Conservation (phyloP, 2,329 filamentous ascomycete genomes). For the Tolypocladium amazonense region DNA sequence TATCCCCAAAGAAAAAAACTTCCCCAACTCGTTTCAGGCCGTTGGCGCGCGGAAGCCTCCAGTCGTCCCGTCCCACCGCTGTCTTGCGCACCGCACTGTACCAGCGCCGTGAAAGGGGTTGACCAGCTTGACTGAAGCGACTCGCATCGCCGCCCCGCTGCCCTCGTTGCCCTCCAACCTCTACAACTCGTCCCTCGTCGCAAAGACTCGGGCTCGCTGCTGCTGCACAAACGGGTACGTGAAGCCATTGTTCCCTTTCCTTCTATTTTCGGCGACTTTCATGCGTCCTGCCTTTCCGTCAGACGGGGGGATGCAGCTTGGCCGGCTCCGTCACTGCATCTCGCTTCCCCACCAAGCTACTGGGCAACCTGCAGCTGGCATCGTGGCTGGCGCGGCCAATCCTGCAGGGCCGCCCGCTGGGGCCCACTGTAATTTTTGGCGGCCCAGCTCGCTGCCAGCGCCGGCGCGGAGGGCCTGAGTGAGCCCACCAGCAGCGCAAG, state of each 20-base stretch:
- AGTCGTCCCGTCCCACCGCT: background rate
- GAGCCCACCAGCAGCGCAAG: background rate
- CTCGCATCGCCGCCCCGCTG: background rate
- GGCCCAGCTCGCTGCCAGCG: slow-evolving; percentile 2
- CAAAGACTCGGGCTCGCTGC: background rate
- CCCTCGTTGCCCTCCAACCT: background rate
- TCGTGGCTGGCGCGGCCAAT: slow-evolving; percentile 2
- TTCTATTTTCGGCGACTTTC: background rate
- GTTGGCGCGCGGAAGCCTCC: slow-evolving; percentile 1
- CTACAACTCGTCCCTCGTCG: background rate
- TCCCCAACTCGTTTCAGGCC: slow-evolving; percentile 9
- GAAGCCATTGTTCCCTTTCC: background rate
- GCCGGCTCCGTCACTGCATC: background rate
- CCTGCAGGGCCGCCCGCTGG: slow-evolving; percentile 3
- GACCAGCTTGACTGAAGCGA: background rate
- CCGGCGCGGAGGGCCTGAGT: slow-evolving; percentile 2
- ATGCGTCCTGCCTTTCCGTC: slow-evolving; percentile 2
- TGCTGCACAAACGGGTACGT: background rate
- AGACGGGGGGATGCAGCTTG: slow-evolving; percentile 2
- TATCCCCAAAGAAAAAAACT: slow-evolving; percentile 5
- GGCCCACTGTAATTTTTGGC: slow-evolving; percentile 13
- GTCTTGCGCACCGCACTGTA: background rate
- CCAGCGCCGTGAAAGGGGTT: background rate
- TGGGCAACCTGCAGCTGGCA: slow-evolving; percentile 4
- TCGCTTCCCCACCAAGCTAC: background rate